Conservation (phyloP, 2,329 filamentous ascomycete genomes). For the Mollisia scopiformis region DNA sequence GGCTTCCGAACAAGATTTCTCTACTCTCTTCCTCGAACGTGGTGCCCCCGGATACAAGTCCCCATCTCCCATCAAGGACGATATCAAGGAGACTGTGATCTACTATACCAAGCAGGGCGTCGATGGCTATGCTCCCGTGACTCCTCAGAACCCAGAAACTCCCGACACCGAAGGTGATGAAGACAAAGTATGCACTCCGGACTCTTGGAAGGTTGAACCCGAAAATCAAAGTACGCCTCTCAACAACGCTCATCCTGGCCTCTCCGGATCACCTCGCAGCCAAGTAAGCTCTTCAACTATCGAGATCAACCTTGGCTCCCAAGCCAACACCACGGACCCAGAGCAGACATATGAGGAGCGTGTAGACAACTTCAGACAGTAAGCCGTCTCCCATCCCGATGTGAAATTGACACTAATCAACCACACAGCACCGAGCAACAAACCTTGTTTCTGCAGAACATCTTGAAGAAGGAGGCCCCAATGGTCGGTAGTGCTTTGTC, state of each 20-base stretch:
- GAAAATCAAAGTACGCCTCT: too few species aligned
- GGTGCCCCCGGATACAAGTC: conserved; percentile 14
- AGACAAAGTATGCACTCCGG: conserved; percentile 17
- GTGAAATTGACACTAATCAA: conserved; percentile 2
- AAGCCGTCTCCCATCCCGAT: conserved; percentile 7
- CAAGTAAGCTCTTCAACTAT: conserved; percentile 23
- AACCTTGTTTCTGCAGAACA: conserved; percentile 36
- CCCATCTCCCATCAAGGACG: neutral
- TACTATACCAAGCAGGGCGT: neutral
- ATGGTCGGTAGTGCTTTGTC: conserved; percentile 32
- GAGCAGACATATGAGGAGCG: conserved; percentile 27
- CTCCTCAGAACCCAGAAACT: conserved; percentile 7
- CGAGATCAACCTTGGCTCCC: conserved; percentile 23
- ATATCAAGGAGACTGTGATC: conserved; percentile 4
- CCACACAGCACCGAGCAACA: conserved; percentile 30
- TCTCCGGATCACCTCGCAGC: conserved; percentile 3
- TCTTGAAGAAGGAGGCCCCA: conserved; percentile 30
- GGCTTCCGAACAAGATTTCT: conserved; percentile 7
- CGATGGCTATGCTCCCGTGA: conserved; percentile 9
- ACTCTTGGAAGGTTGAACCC: conserved; percentile 28
- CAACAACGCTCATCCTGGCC: neutral
- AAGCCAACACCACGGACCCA: conserved; percentile 17
- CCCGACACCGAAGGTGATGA: conserved; percentile 12
- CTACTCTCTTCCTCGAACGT: conserved; percentile 13
- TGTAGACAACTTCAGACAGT: conserved; percentile 31